Conservation (phyloP, 768 basidiomycete genomes). For the Hygrocybe coccinea region DNA sequence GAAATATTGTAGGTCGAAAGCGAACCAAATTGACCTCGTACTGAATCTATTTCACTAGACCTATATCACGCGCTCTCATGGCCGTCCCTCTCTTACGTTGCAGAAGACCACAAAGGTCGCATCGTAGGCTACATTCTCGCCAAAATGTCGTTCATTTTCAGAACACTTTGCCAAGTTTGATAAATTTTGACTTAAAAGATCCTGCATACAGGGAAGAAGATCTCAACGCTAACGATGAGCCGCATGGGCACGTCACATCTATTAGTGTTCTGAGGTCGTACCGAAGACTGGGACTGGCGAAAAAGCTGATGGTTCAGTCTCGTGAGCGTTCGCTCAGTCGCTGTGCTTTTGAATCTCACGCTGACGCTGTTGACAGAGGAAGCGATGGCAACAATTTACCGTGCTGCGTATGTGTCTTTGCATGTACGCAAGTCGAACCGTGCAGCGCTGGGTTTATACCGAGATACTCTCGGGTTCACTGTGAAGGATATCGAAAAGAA, state of each 20-base stretch:
- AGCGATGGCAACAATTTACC: slow-evolving; percentile 86
- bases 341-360: not conserved
- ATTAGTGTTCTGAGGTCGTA: slow-evolving; percentile 92
- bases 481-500: slow-evolving; percentile 84
- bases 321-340: slow-evolving; percentile 51
- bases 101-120: slow-evolving; percentile 84
- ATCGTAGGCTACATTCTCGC: slow-evolving; percentile 95
- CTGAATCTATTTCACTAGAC: slow-evolving; percentile 36
- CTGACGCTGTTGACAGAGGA: slow-evolving; percentile 52
- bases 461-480: slow-evolving; percentile 87
- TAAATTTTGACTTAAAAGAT: not conserved
- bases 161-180: not conserved
- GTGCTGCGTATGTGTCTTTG: slow-evolving; percentile 81
- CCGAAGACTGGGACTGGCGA: slow-evolving; percentile 85
- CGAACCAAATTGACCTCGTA: not conserved
- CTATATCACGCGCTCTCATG: slow-evolving; percentile 93
- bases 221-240: slow-evolving; percentile 53
- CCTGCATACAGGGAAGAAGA: slow-evolving; percentile 58
- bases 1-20: slow-evolving; percentile 56
- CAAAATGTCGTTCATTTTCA: slow-evolving; percentile 66
- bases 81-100: slow-evolving; percentile 92
- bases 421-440: slow-evolving; percentile 96
- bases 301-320: slow-evolving; percentile 91
- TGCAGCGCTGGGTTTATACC: slow-evolving; percentile 83
- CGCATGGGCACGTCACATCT: slow-evolving; percentile 93